These are phyloP conservation scores for Verticillium albo-atrum DNA, from an alignment of 2,329 filamentous ascomycete species.

Conservation along the genomic window DNA sequence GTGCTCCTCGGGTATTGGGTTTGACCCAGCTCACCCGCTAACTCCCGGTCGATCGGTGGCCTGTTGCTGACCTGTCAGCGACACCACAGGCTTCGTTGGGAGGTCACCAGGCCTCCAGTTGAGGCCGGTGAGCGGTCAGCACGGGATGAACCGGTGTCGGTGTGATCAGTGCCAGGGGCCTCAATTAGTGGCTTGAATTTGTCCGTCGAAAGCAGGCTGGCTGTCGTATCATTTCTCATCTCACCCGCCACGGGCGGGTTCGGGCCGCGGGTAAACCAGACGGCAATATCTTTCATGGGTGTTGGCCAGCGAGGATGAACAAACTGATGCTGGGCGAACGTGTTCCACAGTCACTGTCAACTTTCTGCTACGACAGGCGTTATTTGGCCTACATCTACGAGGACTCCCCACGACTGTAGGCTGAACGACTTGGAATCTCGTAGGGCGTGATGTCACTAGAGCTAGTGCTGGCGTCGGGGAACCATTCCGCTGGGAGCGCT, in stretches of 20 bases:
- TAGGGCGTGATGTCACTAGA: constrained; percentile 5
- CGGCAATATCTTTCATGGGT: background rate
- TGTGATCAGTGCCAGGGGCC: background rate
- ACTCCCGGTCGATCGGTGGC: too few species aligned
- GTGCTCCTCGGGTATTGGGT: background rate
- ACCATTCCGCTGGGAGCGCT: constrained; percentile 6
- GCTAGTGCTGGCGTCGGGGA: constrained; percentile 5
- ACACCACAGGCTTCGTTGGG: background rate
- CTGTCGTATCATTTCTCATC: background rate
- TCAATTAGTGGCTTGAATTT: background rate
- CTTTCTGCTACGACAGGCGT: background rate
- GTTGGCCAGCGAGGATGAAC: background rate
- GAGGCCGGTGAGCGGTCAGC: background rate
- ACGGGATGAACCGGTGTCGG: background rate
- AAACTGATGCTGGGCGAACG: background rate
- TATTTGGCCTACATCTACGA: too few species aligned
- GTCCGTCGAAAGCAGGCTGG: background rate
- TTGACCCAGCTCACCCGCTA: background rate
- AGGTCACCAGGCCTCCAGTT: background rate
- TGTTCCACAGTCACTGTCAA: background rate
- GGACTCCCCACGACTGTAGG: background rate
- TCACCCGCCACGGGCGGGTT: background rate
- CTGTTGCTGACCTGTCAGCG: background rate
- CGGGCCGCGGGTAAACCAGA: background rate
- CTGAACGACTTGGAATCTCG: background rate